Evolutionary conservation across 2,329 filamentous ascomycete species (phyloP).

Genomic region (Ceratocystis ficicola): DNA sequence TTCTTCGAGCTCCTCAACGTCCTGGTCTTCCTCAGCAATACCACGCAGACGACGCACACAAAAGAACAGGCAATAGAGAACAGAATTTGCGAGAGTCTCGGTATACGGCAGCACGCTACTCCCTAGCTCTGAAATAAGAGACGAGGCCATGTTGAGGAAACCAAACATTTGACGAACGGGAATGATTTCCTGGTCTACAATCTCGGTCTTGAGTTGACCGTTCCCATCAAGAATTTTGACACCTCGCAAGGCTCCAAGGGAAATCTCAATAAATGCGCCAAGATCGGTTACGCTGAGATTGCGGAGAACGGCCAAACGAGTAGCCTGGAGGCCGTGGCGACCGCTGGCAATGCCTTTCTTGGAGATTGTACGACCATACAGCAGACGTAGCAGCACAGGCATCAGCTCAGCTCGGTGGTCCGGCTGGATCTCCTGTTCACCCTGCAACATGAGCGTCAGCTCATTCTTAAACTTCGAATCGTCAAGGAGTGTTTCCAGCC

Average conservation of each 20-base stretch:
- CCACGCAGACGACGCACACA: slow-evolving; percentile 47
- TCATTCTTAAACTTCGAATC: slow-evolving; percentile 89
- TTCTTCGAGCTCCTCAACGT: slow-evolving; percentile 29
- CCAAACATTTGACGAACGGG: slow-evolving; percentile 72
- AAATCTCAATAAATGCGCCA: slow-evolving; percentile 69
- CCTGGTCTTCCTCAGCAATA: slow-evolving; percentile 30
- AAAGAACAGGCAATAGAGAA: slow-evolving; percentile 69
- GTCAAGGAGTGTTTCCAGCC: slow-evolving; percentile 74
- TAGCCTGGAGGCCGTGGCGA: slow-evolving; percentile 67
- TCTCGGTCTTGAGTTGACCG: slow-evolving; percentile 33
- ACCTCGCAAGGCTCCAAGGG: slow-evolving; percentile 56
- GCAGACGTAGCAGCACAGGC: slow-evolving; percentile 71
- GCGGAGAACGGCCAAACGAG: slow-evolving; percentile 67
- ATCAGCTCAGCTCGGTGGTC: slow-evolving; percentile 64
- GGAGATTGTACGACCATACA: slow-evolving; percentile 82
- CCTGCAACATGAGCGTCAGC: slow-evolving; percentile 74
- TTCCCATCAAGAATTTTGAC: slow-evolving; percentile 45
- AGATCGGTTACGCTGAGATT: slow-evolving; percentile 64
- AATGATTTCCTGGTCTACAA: slow-evolving; percentile 48
- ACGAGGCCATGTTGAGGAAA: slow-evolving; percentile 80
- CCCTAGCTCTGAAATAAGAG: slow-evolving; percentile 75
- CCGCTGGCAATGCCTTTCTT: slow-evolving; percentile 66
- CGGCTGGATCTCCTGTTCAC: slow-evolving; percentile 57
- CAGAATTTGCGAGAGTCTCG: slow-evolving; percentile 56
- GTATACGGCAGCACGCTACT: slow-evolving; percentile 58